These are phyloP conservation scores for Neoboletus subvelutipes DNA, from an alignment of 768 basidiomycete species.

Conservation along the genomic window DNA sequence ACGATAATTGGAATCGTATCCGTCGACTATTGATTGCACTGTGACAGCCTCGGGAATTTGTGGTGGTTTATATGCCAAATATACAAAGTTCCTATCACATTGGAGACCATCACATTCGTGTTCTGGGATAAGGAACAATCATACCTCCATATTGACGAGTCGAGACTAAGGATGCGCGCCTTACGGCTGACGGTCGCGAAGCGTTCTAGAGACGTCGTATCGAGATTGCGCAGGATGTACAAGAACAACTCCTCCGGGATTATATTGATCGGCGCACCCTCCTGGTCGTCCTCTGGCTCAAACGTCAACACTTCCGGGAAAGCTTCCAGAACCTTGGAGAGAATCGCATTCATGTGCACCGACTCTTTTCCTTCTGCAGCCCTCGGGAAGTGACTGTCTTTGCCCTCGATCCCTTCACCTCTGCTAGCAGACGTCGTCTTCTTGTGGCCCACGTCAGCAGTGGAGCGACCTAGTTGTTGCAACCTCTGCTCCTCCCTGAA, in stretches of 20 bases:
- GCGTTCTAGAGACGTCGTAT: slow-evolving; percentile 67
- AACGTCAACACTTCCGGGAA: slow-evolving; percentile 58
- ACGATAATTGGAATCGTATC: slow-evolving; percentile 66
- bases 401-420: slow-evolving; percentile 53
- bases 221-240: slow-evolving; percentile 62
- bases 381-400: slow-evolving; percentile 74
- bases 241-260: slow-evolving; percentile 81
- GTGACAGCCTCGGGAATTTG: slow-evolving; percentile 59
- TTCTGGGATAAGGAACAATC: slow-evolving; percentile 12
- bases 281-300: slow-evolving; percentile 65
- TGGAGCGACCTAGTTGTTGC: slow-evolving; percentile 11
- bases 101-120: slow-evolving; percentile 6
- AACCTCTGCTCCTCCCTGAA: slow-evolving; percentile 49
- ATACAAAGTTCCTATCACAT: slow-evolving; percentile 56
- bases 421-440: slow-evolving; percentile 81
- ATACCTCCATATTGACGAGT: slow-evolving; percentile 75
- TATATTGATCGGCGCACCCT: slow-evolving; percentile 50
- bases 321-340: slow-evolving; percentile 47
- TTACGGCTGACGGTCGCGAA: slow-evolving; percentile 75
- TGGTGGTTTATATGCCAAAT: slow-evolving; percentile 68
- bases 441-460: slow-evolving; percentile 51
- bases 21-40: slow-evolving; percentile 48
- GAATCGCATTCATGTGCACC: slow-evolving; percentile 34
- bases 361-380: slow-evolving; percentile 36
- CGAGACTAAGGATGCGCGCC: slow-evolving; percentile 69